A percentile compares a stretch with the other conserved stretches of the same genome.
Evolutionary conservation across 768 basidiomycete genomes (phyloP).

Genomic region (Lactarius tabidus): DNA sequence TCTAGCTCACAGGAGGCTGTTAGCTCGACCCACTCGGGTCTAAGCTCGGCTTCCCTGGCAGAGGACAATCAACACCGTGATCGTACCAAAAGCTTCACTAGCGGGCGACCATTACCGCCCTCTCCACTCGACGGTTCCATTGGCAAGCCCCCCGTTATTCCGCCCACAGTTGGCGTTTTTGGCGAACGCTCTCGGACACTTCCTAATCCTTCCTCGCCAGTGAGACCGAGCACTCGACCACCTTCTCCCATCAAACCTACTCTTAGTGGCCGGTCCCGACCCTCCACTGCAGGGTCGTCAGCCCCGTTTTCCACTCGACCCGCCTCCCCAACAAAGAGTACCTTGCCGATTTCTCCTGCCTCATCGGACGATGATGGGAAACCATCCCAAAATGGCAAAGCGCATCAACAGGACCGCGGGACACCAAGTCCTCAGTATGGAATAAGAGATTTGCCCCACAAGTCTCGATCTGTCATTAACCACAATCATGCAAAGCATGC

Average conservation of each 20-base stretch:
- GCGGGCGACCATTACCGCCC: slow-evolving; percentile 22
- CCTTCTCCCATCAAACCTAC: slow-evolving; percentile 17
- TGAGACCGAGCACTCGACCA: slow-evolving; percentile 9
- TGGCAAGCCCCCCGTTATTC: slow-evolving; percentile 16
- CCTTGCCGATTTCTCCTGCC: slow-evolving; percentile 20
- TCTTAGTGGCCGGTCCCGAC: slow-evolving; percentile 13
- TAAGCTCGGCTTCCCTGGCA: background rate
- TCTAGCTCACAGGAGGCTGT: slow-evolving; percentile 16
- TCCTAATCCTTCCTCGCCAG: slow-evolving; percentile 14
- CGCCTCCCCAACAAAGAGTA: slow-evolving; percentile 9
- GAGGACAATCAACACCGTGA: slow-evolving; percentile 3
- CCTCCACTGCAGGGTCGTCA: slow-evolving; percentile 7
- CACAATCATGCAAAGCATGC: slow-evolving; percentile 18
- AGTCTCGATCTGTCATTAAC: slow-evolving; percentile 21
- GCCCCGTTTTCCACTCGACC: slow-evolving; percentile 11
- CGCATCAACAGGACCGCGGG: slow-evolving; percentile 2
- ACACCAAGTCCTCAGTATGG: slow-evolving; percentile 27
- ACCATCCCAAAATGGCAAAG: slow-evolving; percentile 12
- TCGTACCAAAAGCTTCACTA: slow-evolving; percentile 24
- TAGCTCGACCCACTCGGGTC: slow-evolving; percentile 5
- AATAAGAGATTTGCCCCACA: slow-evolving; percentile 25
- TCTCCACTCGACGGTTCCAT: slow-evolving; percentile 21
- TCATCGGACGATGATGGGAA: slow-evolving; percentile 21
- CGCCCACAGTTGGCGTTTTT: slow-evolving; percentile 2
- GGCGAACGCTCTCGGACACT: slow-evolving; percentile 11